phyloP scores from a whole-genome alignment of 2,329 filamentous ascomycete species.

The Arachnopeziza araneosa region DNA sequence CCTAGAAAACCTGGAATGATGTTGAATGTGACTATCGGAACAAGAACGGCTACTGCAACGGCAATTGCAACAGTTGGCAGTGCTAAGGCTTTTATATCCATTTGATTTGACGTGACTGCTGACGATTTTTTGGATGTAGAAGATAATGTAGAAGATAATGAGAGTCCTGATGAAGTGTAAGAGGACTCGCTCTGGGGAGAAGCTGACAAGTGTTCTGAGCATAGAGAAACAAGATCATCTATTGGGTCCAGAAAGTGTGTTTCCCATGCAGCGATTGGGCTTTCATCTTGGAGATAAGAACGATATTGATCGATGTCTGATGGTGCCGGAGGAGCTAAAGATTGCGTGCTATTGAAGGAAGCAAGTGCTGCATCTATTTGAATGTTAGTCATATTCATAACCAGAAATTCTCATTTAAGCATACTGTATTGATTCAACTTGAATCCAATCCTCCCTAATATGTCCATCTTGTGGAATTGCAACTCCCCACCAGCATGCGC shows the following conservation, averaged over 20 bases:
- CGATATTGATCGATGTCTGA: conserved; percentile 49
- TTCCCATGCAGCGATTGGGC: conserved; percentile 53
- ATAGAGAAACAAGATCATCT: conserved; percentile 28
- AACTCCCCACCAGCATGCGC: conserved; percentile 49
- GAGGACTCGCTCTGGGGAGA: neutral
- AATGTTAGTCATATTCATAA: neutral
- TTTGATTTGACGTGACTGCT: neutral
- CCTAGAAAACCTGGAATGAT: conserved; percentile 51
- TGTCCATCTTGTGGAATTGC: conserved; percentile 53
- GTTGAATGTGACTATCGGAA: conserved; percentile 53
- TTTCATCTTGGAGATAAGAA: conserved; percentile 48
- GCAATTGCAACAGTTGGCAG: conserved; percentile 36
- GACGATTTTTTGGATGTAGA: conserved; percentile 10
- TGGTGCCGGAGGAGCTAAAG: conserved; percentile 42
- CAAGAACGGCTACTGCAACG: conserved; percentile 47
- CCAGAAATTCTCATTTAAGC: conserved; percentile 19
- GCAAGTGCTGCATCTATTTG: conserved; percentile 51
- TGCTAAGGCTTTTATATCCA: conserved; percentile 10
- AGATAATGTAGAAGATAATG: neutral
- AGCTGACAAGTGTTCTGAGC: conserved; percentile 7
- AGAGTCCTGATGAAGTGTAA: neutral
- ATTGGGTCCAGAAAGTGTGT: conserved; percentile 28
- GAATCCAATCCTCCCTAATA: conserved; percentile 57
- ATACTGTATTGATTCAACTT: conserved; percentile 65
- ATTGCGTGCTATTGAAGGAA: conserved; percentile 50